Evolutionary conservation across 179 eudicot species (phyloP), one percentile per base, ranked within the genome.

Genomic region (Carnegiea gigantea): DNA sequence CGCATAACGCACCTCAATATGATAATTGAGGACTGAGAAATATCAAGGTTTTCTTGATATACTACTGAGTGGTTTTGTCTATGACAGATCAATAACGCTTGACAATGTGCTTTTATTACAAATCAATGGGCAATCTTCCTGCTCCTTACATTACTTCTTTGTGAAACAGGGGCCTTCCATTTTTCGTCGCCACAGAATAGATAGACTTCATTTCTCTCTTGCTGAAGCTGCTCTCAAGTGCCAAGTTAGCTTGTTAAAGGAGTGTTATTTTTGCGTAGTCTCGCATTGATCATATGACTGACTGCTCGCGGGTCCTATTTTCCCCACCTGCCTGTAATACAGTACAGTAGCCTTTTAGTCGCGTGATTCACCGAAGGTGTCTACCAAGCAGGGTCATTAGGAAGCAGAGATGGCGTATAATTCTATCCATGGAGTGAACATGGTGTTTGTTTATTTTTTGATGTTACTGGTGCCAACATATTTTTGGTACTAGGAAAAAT

Each of bases 91-190:
- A 26, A 75, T 53, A n/a, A 28, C 21, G 43, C 64, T 51, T 53
- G 13, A 75, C 21, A 53, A 24, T 4, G 9, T 73, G 77, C 12
- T 23, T 62, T 68, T 53, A 14, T 54, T 40, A 6, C 44, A 40
- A 7, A 40, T 3, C 9, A 40, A 40, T 5, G 44, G 44, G 44
- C 44, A 40, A 40, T 40, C 49, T 79, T 67, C 24, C 36, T 36
- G 13, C 26, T 62, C 24, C 77, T 80, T 49, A 77, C 14, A 14
- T 74, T 70, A 68, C 65, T 67, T 73, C 51, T 57, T 76, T 86
- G 59, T 84, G 74, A 62, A 62, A 64, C 88, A 92, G 95, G 91
- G 92, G 89, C 44, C 73, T 92, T 83, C 95, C 93, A 51, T 88
- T 92, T 62, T 40, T 88, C 73, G 80, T 64, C 0, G 79, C 82